Percentiles rank a stretch among this genome's conserved stretches.
These are phyloP conservation scores for Neurospora hispaniola DNA, from an alignment of 495 filamentous ascomycete genomes.

Conservation along the genomic window DNA sequence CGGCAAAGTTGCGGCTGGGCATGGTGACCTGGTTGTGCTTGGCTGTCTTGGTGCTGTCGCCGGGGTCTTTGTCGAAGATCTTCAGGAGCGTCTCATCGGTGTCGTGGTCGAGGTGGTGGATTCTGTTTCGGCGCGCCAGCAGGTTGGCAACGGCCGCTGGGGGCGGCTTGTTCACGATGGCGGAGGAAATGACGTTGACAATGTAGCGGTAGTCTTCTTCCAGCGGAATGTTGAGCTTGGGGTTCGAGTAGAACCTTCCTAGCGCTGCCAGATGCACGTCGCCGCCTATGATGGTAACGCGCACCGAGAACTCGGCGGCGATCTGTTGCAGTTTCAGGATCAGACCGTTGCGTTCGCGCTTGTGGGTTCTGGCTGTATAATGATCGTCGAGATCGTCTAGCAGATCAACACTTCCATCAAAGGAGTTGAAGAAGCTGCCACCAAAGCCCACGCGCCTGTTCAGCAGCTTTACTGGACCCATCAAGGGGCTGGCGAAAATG, in stretches of 20 bases:
- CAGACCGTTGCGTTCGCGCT: conserved; percentile 68
- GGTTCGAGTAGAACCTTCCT: conserved; percentile 89
- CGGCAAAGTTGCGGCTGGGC: conserved; percentile 82
- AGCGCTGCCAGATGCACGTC: conserved; percentile 91
- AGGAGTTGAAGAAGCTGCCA: conserved; percentile 81
- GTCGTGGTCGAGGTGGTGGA: conserved; percentile 75
- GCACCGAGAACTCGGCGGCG: conserved; percentile 58
- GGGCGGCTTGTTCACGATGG: conserved; percentile 89
- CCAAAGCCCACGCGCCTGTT: conserved; percentile 84
- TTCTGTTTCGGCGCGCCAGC: conserved; percentile 75
- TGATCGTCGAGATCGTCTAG: conserved; percentile 93
- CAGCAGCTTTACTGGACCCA: conserved; percentile 75
- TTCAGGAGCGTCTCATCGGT: conserved; percentile 85
- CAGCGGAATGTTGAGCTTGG: conserved; percentile 62
- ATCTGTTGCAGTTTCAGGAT: conserved; percentile 65
- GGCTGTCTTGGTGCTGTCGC: conserved; percentile 53
- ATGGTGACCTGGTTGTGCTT: conserved; percentile 72
- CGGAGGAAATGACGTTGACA: conserved; percentile 78
- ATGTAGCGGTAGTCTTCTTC: conserved; percentile 92
- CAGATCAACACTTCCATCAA: conserved; percentile 82
- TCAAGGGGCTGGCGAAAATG: conserved; percentile 71
- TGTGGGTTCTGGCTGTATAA: conserved; percentile 87
- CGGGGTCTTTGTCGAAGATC: conserved; percentile 77
- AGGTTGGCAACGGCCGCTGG: conserved; percentile 81
- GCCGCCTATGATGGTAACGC: conserved; percentile 78